Base-by-base conservation (phyloP, 352 stramenopile species). In the Phytopythium montanum region DNA sequence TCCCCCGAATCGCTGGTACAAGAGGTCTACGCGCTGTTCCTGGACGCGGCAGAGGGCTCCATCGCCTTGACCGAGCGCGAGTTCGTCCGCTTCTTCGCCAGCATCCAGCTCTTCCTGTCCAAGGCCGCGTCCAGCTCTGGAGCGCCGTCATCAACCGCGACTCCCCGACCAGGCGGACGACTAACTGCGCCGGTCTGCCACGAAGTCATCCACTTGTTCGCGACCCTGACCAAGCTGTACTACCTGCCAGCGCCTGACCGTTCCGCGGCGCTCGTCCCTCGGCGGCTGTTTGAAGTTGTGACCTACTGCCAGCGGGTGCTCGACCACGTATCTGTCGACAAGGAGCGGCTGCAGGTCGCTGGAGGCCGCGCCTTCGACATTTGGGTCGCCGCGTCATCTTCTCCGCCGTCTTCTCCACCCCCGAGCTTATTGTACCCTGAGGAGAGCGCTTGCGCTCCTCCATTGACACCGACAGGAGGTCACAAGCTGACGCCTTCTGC, bases 71-170 rank as follows among this genome's bases (percentile, higher is more conserved):
- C 62, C 26, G 73, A 83, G 55, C 52, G 59, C 10, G 60, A 71
- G 56, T 79, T 78, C 21, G 58, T 78, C 36, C 62, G 62, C 0
- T 70, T 83, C 34, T 66, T 80, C 25, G 60, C 73, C 19, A 80
- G 70, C 53, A 60, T 80, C 26, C 73, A 83, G 60, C 60, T 78
- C n/a, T 41, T 60, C 2, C 62, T 65, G 41, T 70, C 67, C 13
- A 48, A 36, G 3, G 25, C 21, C 21, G 3, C 10, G n/a, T 49
- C 42, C 21, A 29, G 42, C 42, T 36, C 5, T 25, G 23, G 38
- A 4, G 26, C 55, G 5, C 25, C 53, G 16, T 19, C 54, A 45
- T 46, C 52, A 2, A n/a, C 50, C 2, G 18, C 25, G 25, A 41
- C 29, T 21, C 13, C 19, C 10, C 12, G 29, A 7, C 2, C 44